Evolutionary conservation across 495 filamentous ascomycete species (phyloP), one percentile per base, ranked within the genome.

Genomic region (Aspergillus egyptiacus): DNA sequence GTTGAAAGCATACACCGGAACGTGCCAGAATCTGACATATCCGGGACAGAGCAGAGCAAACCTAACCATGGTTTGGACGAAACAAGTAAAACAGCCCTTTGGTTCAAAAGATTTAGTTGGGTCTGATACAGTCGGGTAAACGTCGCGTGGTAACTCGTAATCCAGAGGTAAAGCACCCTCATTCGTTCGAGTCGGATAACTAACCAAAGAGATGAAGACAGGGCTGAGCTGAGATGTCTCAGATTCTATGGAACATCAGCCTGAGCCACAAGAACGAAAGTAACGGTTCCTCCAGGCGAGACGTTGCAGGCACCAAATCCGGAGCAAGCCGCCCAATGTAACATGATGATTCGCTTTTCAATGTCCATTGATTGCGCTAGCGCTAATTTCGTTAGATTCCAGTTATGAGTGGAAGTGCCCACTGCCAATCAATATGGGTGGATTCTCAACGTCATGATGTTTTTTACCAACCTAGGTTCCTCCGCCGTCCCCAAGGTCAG

Each of bases 301-400:
- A 19, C 23, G 18, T 44, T 33, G 28, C 41, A 44, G 28, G 28
- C 41, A 15, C 15, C 22, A 41, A 28, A 25, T 43, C 36, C 25
- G 40, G 15, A 31, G 42, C 24, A 36, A 46, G 36, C 43, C 18
- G 25, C 10, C 25, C 25, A 27, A 31, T 31, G 6, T 22, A 36
- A 46, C 43, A 46, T 32, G n/a, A 46, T 46, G 43, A 20, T 35
- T 19, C 20, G 7, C 43, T 46, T 46, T n/a, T n/a, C n/a, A n/a
- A n/a, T n/a, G n/a, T n/a, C n/a, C n/a, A n/a, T n/a, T n/a, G n/a
- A n/a, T n/a, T n/a, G n/a, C n/a, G n/a, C 41, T 20, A 44, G 41
- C 17, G 40, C 40, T 31, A 30, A 27, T 19, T 14, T 20, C 30
- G 22, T 28, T 18, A 41, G n/a, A n/a, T n/a, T n/a, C n/a, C n/a